Conservation (phyloP, 176 grass and related monocot species). For the Bothriochloa decipiens region DNA sequence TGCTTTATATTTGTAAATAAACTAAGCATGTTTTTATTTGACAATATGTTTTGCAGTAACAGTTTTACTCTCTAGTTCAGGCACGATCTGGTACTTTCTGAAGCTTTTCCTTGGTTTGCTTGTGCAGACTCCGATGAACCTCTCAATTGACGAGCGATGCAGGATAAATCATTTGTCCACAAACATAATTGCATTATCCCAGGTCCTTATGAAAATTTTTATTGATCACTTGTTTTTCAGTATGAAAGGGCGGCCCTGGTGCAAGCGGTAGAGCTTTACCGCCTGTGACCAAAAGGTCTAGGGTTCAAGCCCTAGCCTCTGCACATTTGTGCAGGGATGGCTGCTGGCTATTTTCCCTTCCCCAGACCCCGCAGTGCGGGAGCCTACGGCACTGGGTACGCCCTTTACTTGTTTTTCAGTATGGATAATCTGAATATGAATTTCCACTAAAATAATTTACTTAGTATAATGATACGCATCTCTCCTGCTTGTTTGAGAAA, state of each 20-base stretch:
- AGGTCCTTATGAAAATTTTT: slow-evolving; percentile 43
- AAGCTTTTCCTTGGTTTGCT: slow-evolving; percentile 35
- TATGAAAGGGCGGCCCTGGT: no score
- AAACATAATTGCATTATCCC: slow-evolving; percentile 72
- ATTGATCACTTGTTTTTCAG: slow-evolving; percentile 9
- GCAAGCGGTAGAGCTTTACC: no score
- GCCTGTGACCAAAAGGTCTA: no score
- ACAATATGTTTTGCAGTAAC: background rate
- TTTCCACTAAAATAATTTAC: slow-evolving; percentile 11
- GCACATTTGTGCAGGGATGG: no score
- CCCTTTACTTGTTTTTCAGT: no score
- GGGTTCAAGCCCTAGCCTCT: no score
- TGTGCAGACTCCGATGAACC: slow-evolving; percentile 64
- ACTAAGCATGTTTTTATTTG: slow-evolving; percentile 16
- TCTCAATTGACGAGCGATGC: slow-evolving; percentile 75
- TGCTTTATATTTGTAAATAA: slow-evolving; percentile 6
- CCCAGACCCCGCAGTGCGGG: no score
- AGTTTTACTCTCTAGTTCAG: slow-evolving; percentile 16
- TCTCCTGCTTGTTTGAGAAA: no score
- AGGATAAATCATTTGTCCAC: slow-evolving; percentile 84
- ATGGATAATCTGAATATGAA: background rate
- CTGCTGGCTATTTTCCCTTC: no score
- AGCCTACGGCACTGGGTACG: no score
- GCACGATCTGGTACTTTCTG: background rate
- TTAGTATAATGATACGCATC: no score